phyloP scores from a whole-genome alignment of 2,329 filamentous ascomycete species.

The Curvularia sp. region DNA sequence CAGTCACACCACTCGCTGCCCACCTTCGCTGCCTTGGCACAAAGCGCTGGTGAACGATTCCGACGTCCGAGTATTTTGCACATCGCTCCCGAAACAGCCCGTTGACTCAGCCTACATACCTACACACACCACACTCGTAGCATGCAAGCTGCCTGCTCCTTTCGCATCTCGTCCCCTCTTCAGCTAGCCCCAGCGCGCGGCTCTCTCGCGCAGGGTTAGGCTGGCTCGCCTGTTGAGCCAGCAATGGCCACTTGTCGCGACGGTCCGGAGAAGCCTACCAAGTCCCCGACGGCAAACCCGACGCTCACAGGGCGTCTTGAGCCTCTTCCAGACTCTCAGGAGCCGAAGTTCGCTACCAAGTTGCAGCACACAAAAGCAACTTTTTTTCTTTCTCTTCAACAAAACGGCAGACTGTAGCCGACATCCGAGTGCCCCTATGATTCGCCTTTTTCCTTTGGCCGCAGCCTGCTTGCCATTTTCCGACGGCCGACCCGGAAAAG shows the following conservation, averaged over 20 bases:
- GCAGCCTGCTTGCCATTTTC: conserved; percentile 3
- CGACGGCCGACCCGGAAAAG: conserved; percentile 9
- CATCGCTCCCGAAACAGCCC: conserved; percentile 10
- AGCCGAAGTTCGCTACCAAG: conserved; percentile 9
- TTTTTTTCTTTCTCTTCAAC: background rate
- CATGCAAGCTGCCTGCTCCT: conserved; percentile 5
- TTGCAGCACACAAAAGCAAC: conserved; percentile 14
- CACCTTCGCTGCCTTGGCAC: conserved; percentile 11
- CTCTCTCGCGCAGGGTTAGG: conserved; percentile 13
- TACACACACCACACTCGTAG: background rate
- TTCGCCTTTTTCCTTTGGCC: background rate
- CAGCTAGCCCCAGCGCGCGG: conserved; percentile 9
- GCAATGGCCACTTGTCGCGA: conserved; percentile 13
- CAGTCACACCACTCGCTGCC: conserved; percentile 36
- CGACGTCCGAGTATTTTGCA: conserved; percentile 17
- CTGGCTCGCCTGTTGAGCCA: conserved; percentile 8
- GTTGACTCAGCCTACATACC: background rate
- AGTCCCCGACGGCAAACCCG: conserved; percentile 20
- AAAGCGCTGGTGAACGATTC: conserved; percentile 11
- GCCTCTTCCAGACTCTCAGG: conserved; percentile 20
- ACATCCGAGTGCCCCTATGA: background rate
- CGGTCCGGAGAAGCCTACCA: conserved; percentile 21
- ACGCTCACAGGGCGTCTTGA: conserved; percentile 14
- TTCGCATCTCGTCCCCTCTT: conserved; percentile 11
- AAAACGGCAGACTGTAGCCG: conserved; percentile 7